These are phyloP conservation scores for Leccinum olivaceopallidum DNA, from an alignment of 768 basidiomycete genomes.

Conservation along the genomic window DNA sequence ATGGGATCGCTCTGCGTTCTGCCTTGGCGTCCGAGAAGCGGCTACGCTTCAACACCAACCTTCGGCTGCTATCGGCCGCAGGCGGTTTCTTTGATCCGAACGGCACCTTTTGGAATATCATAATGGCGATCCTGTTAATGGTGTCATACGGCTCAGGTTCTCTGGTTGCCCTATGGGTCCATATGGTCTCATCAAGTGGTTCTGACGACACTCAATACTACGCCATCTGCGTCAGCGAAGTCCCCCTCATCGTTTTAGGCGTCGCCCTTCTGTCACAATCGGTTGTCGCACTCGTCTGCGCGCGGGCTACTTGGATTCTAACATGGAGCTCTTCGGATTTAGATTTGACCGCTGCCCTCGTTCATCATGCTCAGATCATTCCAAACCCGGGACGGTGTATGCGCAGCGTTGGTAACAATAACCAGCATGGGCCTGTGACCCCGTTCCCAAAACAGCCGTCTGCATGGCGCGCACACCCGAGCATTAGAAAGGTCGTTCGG, in stretches of 20 bases:
- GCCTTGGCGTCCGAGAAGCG: conserved; percentile 26
- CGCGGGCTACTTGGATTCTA: conserved; percentile 18
- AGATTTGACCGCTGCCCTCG: conserved; percentile 31
- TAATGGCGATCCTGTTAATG: conserved; percentile 30
- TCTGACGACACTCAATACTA: background rate
- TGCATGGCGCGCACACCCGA: conserved; percentile 29
- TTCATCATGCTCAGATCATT: conserved; percentile 27
- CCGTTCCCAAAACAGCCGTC: conserved; percentile 25
- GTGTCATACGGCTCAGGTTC: conserved; percentile 30
- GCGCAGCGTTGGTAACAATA: conserved; percentile 19
- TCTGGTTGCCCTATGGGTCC: conserved; percentile 23
- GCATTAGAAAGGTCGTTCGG: conserved; percentile 23
- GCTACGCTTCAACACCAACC: conserved; percentile 31
- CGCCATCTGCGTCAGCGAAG: conserved; percentile 22
- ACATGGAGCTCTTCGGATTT: conserved; percentile 37
- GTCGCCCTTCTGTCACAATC: conserved; percentile 25
- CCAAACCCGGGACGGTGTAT: conserved; percentile 26
- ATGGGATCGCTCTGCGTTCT: conserved; percentile 30
- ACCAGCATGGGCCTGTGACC: conserved; percentile 8
- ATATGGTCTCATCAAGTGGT: conserved; percentile 17
- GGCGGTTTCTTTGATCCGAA: conserved; percentile 17
- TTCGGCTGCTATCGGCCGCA: conserved; percentile 29
- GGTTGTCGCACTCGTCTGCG: conserved; percentile 24
- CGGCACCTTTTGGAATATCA: too few relatives aligned
- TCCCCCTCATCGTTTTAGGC: conserved; percentile 32